Percentiles rank a stretch among this genome's conserved stretches.
Evolutionary conservation across 2,329 filamentous ascomycete genomes (phyloP).

Genomic region (Fusarium chaquense): DNA sequence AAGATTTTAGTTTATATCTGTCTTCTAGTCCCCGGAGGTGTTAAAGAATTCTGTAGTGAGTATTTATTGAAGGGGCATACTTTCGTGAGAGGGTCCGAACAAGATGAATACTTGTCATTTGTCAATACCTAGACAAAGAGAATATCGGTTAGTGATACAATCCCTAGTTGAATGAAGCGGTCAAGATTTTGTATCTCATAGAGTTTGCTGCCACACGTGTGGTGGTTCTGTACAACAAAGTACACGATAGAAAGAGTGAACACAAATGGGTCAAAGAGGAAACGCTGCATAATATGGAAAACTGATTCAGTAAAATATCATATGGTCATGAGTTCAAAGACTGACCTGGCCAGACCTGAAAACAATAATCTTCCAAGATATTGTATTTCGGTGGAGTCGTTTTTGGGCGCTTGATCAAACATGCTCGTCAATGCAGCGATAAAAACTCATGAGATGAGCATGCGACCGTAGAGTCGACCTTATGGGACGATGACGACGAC

Average conservation of each 20-base stretch:
- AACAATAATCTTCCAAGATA: constrained; percentile 7
- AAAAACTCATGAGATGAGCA: not conserved
- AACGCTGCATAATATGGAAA: not conserved
- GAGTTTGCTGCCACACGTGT: constrained; percentile 29
- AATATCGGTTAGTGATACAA: constrained; percentile 19
- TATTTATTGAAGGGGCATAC: constrained; percentile 15
- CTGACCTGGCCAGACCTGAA: not conserved
- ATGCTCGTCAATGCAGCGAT: constrained; percentile 33
- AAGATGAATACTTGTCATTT: not conserved
- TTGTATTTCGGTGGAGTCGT: constrained; percentile 22
- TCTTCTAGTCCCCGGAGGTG: constrained; percentile 3
- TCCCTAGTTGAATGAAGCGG: constrained; percentile 8
- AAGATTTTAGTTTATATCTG: not conserved
- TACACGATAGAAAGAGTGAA: constrained; percentile 5
- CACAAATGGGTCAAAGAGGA: not conserved
- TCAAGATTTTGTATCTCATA: constrained; percentile 1
- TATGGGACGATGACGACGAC: constrained; percentile 35
- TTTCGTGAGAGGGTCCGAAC: not conserved
- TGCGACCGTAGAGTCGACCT: constrained; percentile 28
- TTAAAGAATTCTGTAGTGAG: constrained; percentile 11
- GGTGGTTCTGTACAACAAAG: constrained; percentile 26
- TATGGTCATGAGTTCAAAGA: not conserved
- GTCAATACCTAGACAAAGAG: not conserved
- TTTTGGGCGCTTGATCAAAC: constrained; percentile 39
- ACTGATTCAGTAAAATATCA: not conserved